A percentile compares a stretch with the other conserved stretches of the same genome.
Evolutionary conservation across 2,329 filamentous ascomycete species (phyloP).

Genomic region (Hysterium pulicare): DNA sequence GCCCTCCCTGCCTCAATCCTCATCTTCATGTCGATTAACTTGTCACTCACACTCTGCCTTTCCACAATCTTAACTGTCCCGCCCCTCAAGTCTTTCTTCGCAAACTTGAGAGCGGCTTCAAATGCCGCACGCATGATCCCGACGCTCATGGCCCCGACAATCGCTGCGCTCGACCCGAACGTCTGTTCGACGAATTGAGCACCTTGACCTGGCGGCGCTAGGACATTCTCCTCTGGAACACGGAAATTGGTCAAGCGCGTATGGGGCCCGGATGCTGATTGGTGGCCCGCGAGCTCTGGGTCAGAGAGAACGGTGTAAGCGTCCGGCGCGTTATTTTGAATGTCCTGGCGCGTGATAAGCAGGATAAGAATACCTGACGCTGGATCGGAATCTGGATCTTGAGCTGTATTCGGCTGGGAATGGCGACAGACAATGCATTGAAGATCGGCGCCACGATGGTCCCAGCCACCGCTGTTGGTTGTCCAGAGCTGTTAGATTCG

Average conservation of each 20-base stretch:
- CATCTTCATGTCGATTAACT: conserved; percentile 53
- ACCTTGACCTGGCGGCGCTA: conserved; percentile 45
- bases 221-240: conserved; percentile 47
- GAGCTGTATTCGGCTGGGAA: conserved; percentile 7
- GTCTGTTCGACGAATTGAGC: conserved; percentile 42
- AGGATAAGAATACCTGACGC: conserved; percentile 47
- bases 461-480: conserved; percentile 54
- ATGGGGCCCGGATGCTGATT: conserved; percentile 50
- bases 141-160: conserved; percentile 55
- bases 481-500: conserved; percentile 50
- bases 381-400: conserved; percentile 21
- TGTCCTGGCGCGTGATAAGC: conserved; percentile 47
- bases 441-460: conserved; percentile 51
- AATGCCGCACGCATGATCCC: conserved; percentile 55
- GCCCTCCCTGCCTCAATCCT: conserved; percentile 48
- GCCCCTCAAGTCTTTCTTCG: conserved; percentile 45
- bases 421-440: conserved; percentile 52
- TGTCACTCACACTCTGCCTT: conserved; percentile 51
- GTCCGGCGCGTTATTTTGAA: conserved; percentile 42
- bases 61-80: conserved; percentile 46
- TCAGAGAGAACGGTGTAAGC: conserved; percentile 50
- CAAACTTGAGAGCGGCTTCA: conserved; percentile 50
- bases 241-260: conserved; percentile 48
- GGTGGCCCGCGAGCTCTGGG: conserved; percentile 46
- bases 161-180: conserved; percentile 46